phyloP scores from a whole-genome alignment of 257 asterid species.

The Catharanthus roseus region DNA sequence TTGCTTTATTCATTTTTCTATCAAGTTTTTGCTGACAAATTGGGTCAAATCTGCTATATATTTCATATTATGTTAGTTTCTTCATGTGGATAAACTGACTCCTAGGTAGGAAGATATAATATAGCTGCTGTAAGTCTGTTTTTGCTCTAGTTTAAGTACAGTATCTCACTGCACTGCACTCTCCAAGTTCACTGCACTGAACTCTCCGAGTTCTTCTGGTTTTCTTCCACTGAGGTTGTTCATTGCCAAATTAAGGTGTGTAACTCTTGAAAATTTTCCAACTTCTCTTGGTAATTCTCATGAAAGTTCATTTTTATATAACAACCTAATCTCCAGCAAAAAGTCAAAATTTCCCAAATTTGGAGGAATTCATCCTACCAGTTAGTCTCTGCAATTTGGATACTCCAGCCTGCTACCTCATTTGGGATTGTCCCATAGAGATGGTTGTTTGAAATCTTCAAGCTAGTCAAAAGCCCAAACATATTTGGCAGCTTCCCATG shows the following conservation, averaged over 20 bases:
- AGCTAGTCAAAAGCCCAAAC: background rate
- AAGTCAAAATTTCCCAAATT: slow-evolving; percentile 24
- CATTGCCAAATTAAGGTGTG: slow-evolving; percentile 16
- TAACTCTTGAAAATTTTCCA: slow-evolving; percentile 16
- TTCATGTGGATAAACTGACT: too few species aligned
- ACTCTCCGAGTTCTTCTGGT: slow-evolving; percentile 30
- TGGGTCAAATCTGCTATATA: too few species aligned
- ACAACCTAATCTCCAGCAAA: slow-evolving; percentile 10
- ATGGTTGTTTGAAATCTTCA: slow-evolving; percentile 28
- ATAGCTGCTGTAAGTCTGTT: slow-evolving; percentile 23
- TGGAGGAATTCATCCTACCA: slow-evolving; percentile 31
- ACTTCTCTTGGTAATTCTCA: slow-evolving; percentile 27
- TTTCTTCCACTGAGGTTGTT: slow-evolving; percentile 29
- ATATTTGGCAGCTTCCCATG: background rate
- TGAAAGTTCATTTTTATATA: slow-evolving; percentile 26
- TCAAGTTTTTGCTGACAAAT: too few species aligned
- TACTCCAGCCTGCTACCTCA: slow-evolving; percentile 29
- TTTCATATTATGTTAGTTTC: too few species aligned
- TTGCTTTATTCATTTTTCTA: too few species aligned
- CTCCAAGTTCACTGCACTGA: too few species aligned
- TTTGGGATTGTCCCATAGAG: too few species aligned
- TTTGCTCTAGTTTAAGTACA: slow-evolving; percentile 25
- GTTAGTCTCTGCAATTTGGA: slow-evolving; percentile 16
- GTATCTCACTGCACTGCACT: too few species aligned
- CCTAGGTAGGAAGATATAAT: slow-evolving; percentile 33